A percentile compares a stretch with the other conserved stretches of the same genome.
Conservation (phyloP, 345 rosid species). For the Arabis alpina region DNA sequence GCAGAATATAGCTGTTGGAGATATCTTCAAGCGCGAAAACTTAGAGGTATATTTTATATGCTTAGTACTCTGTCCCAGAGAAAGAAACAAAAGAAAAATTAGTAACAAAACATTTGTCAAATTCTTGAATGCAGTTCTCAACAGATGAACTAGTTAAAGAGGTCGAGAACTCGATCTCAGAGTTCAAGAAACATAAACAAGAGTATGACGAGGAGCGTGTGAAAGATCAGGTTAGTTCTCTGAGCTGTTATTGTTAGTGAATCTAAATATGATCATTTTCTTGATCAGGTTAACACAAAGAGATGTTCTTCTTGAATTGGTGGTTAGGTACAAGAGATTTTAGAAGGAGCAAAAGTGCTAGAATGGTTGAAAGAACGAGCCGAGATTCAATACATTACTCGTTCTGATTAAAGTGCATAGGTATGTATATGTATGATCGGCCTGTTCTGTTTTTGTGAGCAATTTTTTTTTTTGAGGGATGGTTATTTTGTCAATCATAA, state of each 20-base stretch:
- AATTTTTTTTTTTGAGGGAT: background rate
- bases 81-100: background rate
- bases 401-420: conserved; percentile 42
- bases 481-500: conserved; percentile 2
- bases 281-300: conserved; percentile 12
- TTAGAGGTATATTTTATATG: conserved; percentile 57
- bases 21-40: conserved; percentile 78
- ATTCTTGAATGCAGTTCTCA: conserved; percentile 58
- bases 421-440: conserved; percentile 17
- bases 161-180: conserved; percentile 75
- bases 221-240: conserved; percentile 70
- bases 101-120: conserved; percentile 27
- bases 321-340: conserved; percentile 79
- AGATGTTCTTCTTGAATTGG: conserved; percentile 18
- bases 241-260: background rate
- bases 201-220: conserved; percentile 81
- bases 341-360: conserved; percentile 95
- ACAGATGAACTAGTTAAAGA: conserved; percentile 79
- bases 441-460: conserved; percentile 16
- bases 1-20: conserved; percentile 79
- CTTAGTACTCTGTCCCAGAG: background rate
- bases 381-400: conserved; percentile 66
- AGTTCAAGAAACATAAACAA: conserved; percentile 79
- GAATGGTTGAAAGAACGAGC: conserved; percentile 89
- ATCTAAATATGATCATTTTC: background rate